Evolutionary conservation across 257 asterid species (phyloP).

Genomic region (Solanum infundibuliforme): DNA sequence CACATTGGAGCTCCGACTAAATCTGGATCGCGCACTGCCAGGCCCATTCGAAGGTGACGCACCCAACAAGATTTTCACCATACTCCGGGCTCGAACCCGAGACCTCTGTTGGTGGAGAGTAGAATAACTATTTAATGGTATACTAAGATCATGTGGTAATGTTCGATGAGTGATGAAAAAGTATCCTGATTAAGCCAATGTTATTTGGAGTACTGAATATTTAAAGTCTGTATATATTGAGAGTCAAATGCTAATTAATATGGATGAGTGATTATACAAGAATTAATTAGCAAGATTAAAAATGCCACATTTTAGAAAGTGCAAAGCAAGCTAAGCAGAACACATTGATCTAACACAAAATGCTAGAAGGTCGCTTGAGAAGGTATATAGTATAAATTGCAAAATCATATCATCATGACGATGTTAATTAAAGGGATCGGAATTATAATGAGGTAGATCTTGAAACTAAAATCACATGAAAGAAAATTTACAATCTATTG

Average conservation of each 20-base stretch:
- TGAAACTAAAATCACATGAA: neutral
- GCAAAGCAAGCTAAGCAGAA: neutral
- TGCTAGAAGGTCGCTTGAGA: neutral
- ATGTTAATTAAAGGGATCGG: neutral
- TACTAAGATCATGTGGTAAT: neutral
- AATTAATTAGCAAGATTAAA: neutral
- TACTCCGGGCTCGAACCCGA: too few species aligned
- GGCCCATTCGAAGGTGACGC: too few species aligned
- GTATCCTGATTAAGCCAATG: neutral
- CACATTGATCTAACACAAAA: neutral
- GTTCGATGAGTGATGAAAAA: neutral
- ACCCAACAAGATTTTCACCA: too few species aligned
- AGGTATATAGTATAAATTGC: neutral
- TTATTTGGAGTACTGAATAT: too few species aligned
- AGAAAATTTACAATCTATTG: neutral
- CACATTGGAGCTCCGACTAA: too few species aligned
- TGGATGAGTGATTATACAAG: neutral
- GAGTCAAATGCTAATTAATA: neutral
- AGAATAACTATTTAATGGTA: neutral
- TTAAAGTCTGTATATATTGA: neutral
- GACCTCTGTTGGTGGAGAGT: too few species aligned
- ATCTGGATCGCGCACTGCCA: rapidly evolving
- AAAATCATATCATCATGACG: neutral
- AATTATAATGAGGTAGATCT: neutral
- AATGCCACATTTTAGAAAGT: neutral